A percentile compares a stretch with the other conserved stretches of the same genome.
These are phyloP conservation scores for Rhododendron ovatum DNA, from an alignment of 148 eudicot species.

Conservation along the genomic window DNA sequence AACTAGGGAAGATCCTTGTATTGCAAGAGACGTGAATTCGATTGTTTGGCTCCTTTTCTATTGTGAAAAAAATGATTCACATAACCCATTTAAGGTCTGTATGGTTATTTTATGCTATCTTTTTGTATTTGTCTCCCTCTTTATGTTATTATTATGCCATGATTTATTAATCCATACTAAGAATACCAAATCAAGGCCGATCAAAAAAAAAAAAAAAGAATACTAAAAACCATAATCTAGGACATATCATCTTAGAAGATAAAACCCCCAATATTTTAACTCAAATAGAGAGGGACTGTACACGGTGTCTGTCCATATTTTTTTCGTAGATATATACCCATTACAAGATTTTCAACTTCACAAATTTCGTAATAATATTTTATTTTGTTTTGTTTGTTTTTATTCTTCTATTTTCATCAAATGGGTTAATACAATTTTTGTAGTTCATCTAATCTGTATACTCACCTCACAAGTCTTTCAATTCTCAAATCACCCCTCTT, in stretches of 20 bases:
- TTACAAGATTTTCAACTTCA: background rate
- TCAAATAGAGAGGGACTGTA: background rate
- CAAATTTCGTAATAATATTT: background rate
- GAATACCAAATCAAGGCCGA: background rate
- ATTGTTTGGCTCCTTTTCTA: background rate
- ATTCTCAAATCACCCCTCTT: background rate
- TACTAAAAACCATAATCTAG: background rate
- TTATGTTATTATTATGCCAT: background rate
- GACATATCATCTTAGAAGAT: background rate
- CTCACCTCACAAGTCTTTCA: background rate
- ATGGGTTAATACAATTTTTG: background rate
- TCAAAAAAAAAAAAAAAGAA: background rate
- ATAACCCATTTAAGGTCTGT: background rate
- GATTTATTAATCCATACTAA: background rate
- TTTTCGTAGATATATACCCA: background rate
- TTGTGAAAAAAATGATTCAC: background rate
- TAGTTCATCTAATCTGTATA: background rate
- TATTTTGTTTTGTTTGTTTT: background rate
- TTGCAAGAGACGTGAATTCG: background rate
- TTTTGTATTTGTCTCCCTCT: background rate
- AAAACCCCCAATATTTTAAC: background rate
- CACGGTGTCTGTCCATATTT: background rate
- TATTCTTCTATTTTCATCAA: background rate
- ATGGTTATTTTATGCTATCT: background rate
- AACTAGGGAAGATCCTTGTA: slow-evolving; percentile 1